Evolutionary conservation across 805 yeast genomes (phyloP).

Genomic region (Candida silvicultrix): DNA sequence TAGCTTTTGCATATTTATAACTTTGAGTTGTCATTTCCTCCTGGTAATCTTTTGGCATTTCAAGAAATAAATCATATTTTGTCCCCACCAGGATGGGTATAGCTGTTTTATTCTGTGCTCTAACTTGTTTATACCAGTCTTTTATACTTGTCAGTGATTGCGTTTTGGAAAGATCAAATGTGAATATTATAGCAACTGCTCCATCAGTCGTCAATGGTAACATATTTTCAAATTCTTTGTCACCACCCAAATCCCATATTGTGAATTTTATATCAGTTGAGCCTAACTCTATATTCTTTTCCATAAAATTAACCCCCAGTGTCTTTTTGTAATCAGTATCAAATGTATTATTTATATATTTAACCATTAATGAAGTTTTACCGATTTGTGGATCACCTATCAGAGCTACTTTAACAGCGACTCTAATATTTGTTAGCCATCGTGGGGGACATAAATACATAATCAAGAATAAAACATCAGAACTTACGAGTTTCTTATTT

Average conservation of each 20-base stretch:
- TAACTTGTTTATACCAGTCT: slow-evolving; percentile 91
- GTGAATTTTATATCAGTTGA: slow-evolving; percentile 86
- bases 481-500: slow-evolving; percentile 1
- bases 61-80: slow-evolving; percentile 82
- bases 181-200: slow-evolving; percentile 84
- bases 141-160: slow-evolving; percentile 81
- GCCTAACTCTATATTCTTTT: slow-evolving; percentile 75
- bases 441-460: too few species aligned
- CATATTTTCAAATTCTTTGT: slow-evolving; percentile 92
- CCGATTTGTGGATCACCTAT: slow-evolving; percentile 97
- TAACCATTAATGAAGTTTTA: slow-evolving; percentile 92
- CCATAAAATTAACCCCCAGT: slow-evolving; percentile 92
- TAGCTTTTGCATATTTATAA: slow-evolving; percentile 77
- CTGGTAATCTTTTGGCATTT: slow-evolving; percentile 74
- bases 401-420: slow-evolving; percentile 80
- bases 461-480: neutral
- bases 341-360: slow-evolving; percentile 91
- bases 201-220: slow-evolving; percentile 87
- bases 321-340: slow-evolving; percentile 93
- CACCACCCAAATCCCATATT: slow-evolving; percentile 96
- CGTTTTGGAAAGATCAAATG: slow-evolving; percentile 85
- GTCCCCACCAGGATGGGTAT: slow-evolving; percentile 91
- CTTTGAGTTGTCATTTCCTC: slow-evolving; percentile 79
- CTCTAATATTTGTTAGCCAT: slow-evolving; percentile 19
- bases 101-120: slow-evolving; percentile 86